Evolutionary conservation across 176 grass and related monocot genomes (phyloP), one percentile per base, ranked within the genome.

Genomic region (Hordeum vulgare): DNA sequence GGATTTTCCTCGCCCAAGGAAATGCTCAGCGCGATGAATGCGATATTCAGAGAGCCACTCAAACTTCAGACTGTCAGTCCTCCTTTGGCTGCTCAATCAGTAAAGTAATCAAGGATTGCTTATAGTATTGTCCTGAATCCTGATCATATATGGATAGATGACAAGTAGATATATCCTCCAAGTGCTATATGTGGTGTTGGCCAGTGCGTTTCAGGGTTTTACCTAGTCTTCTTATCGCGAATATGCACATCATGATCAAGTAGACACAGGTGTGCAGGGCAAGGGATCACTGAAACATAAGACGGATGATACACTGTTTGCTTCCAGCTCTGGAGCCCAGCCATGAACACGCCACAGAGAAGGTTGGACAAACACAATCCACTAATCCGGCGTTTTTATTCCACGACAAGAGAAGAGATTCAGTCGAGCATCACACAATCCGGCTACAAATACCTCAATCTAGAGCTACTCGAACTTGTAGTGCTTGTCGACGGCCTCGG

Each of bases 401-500:
- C 14, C 24, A 27, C 40, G 26, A 44, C 24, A 27, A 27, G 23
- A 27, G 66, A 69, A 25, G 6, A 56, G 51, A 56, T 53, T 6
- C 18, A 21, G 7, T 15, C 2, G 31, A 7, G 35, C 66, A 40
- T 10, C 23, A 39, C 66, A 40, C 13, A 69, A 69, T 40, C 35
- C 9, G 5, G 33, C 66, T 69, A 69, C 66, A 39, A 69, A 71
- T 27, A 78, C 26, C 23, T 61, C 8, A 26, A 2, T 54, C n/a
- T 27, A 45, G 66, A 42, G 20, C 37, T 94, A 98, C 67, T 92
- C 96, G 49, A 95, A 98, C 21, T 88, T 88, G 85, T 95, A 98
- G 91, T 98, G 93, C 89, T 95, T 98, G 87, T 93, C 87, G 72
- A 98, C 93, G 20, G 92, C 91, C 44, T 91, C 90, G 11, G 96